phyloP scores from a whole-genome alignment of 805 yeast genomes.

The Lipomyces yamadae region DNA sequence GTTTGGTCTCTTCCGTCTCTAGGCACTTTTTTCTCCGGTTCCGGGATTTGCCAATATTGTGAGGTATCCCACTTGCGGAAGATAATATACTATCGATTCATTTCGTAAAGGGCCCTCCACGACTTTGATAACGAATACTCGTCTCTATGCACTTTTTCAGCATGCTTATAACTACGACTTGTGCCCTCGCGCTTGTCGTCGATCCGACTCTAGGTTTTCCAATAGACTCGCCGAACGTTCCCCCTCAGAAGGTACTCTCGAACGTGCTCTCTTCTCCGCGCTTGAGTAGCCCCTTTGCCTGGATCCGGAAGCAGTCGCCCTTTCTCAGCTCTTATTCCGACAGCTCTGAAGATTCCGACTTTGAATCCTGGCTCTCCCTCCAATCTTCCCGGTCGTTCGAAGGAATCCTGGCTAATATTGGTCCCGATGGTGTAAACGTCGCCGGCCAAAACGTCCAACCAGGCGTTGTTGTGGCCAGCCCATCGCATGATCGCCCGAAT shows the following conservation, averaged over 20 bases:
- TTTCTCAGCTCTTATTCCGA: neutral
- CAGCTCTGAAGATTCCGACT: slow-evolving; percentile 40
- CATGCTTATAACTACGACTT: neutral
- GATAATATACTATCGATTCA: neutral
- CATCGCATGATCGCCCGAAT: slow-evolving; percentile 71
- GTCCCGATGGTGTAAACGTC: slow-evolving; percentile 51
- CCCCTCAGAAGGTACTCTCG: neutral
- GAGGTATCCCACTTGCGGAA: neutral
- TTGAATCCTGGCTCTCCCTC: slow-evolving; percentile 55
- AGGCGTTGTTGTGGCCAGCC: slow-evolving; percentile 86
- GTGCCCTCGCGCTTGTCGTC: neutral
- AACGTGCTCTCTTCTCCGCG: neutral
- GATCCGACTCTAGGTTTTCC: neutral
- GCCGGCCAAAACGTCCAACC: slow-evolving; percentile 50
- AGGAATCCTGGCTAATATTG: slow-evolving; percentile 59
- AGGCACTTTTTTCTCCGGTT: too few species aligned
- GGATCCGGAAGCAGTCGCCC: slow-evolving; percentile 4
- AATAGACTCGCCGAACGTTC: neutral
- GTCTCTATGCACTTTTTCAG: neutral
- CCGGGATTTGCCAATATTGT: too few species aligned
- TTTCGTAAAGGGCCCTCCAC: neutral
- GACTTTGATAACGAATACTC: neutral
- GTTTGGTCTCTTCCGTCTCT: too few species aligned
- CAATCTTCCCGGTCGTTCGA: slow-evolving; percentile 53
- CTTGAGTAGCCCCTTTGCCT: neutral